A percentile compares a stretch with the other conserved stretches of the same genome.
These are phyloP conservation scores for Phytophthora litchii DNA, from an alignment of 352 stramenopile genomes.

Conservation along the genomic window DNA sequence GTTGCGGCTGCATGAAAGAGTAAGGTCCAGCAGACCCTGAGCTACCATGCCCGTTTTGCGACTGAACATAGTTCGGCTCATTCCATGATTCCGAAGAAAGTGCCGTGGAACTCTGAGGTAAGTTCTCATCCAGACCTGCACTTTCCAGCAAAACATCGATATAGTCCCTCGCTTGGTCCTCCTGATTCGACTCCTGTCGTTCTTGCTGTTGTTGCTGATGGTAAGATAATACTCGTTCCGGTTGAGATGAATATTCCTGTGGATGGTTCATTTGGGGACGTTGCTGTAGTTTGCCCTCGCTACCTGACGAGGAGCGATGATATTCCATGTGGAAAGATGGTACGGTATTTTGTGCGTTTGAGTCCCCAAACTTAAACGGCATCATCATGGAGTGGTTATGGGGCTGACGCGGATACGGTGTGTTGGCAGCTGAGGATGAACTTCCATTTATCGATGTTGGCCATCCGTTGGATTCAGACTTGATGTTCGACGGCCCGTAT, in stretches of 20 bases:
- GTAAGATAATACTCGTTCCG: conserved; percentile 25
- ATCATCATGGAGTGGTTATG: conserved; percentile 38
- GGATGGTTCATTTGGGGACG: conserved; percentile 19
- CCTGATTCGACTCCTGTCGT: conserved; percentile 4
- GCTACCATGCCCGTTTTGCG: conserved; percentile 14
- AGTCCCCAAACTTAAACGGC: conserved; percentile 43
- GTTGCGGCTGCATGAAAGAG: conserved; percentile 35
- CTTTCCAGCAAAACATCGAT: conserved; percentile 69
- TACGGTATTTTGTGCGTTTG: conserved; percentile 14
- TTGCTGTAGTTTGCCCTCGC: conserved; percentile 21
- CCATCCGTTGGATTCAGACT: conserved; percentile 23
- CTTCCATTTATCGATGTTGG: conserved; percentile 19
- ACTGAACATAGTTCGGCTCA: conserved; percentile 22
- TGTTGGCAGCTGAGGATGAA: conserved; percentile 13
- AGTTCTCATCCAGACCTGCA: conserved; percentile 52
- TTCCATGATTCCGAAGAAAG: conserved; percentile 33
- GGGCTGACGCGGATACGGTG: conserved; percentile 16
- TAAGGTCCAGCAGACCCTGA: conserved; percentile 19
- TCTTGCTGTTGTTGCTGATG: conserved; percentile 30
- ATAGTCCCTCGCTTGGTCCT: conserved; percentile 47
- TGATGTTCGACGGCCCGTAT: conserved; percentile 17
- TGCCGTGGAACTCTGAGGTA: conserved; percentile 40
- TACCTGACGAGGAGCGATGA: conserved; percentile 16
- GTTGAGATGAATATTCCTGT: conserved; percentile 33
- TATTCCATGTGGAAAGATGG: conserved; percentile 36